Evolutionary conservation across 768 basidiomycete genomes (phyloP).

Genomic region (Termitomyces sp.): DNA sequence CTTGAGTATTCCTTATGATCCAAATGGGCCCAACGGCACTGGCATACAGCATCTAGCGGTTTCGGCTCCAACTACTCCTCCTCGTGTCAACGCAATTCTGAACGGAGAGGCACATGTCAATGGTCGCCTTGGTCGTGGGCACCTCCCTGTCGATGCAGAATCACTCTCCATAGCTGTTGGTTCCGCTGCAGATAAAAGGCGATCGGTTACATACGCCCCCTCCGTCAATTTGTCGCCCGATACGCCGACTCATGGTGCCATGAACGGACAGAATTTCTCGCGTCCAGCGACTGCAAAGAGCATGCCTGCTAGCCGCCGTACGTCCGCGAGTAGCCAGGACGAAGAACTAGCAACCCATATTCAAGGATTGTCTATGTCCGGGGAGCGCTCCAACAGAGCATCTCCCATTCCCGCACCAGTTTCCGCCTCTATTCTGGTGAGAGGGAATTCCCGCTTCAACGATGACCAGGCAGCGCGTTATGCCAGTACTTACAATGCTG

Average conservation of each 20-base stretch:
- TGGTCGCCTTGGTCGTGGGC: slow-evolving; percentile 36
- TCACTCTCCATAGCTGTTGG: slow-evolving; percentile 65
- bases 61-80: slow-evolving; percentile 85
- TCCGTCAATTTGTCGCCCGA: slow-evolving; percentile 74
- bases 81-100: slow-evolving; percentile 68
- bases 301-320: slow-evolving; percentile 89
- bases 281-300: slow-evolving; percentile 79
- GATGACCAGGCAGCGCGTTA: slow-evolving; percentile 57
- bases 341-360: slow-evolving; percentile 76
- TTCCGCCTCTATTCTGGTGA: slow-evolving; percentile 47
- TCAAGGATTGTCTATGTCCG: slow-evolving; percentile 63
- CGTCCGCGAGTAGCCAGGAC: slow-evolving; percentile 82
- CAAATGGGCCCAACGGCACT: slow-evolving; percentile 34
- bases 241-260: slow-evolving; percentile 34
- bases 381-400: slow-evolving; percentile 50
- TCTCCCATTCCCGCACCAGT: slow-evolving; percentile 51
- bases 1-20: slow-evolving; percentile 65
- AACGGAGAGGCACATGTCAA: slow-evolving; percentile 47
- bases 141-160: slow-evolving; percentile 55
- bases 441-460: slow-evolving; percentile 45
- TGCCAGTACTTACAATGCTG: slow-evolving; percentile 68
- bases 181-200: slow-evolving; percentile 69
- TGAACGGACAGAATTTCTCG: slow-evolving; percentile 49
- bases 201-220: slow-evolving; percentile 82
- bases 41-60: slow-evolving; percentile 74